These are phyloP conservation scores for Citrullus colocynthis DNA, from an alignment of 306 rosid genomes.

Conservation along the genomic window DNA sequence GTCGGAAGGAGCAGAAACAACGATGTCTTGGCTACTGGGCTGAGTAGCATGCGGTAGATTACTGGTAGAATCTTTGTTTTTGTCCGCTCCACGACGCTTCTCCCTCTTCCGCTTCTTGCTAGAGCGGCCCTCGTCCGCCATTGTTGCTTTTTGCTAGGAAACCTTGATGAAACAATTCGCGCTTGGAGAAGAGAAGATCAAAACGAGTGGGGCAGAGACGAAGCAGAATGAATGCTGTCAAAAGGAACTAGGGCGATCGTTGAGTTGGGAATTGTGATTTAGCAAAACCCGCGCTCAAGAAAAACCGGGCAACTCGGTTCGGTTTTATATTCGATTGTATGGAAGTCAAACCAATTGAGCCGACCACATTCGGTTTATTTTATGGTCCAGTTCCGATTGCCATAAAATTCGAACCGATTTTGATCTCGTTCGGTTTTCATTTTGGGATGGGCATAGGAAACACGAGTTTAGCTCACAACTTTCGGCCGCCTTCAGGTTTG, in stretches of 20 bases:
- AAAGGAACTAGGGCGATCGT: not conserved
- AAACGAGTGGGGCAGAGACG: not conserved
- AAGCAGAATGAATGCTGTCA: not conserved
- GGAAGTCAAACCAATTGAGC: not conserved
- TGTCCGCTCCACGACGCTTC: slow-evolving; percentile 7
- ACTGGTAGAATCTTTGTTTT: not conserved
- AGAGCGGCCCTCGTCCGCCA: slow-evolving; percentile 18
- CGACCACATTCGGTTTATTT: not conserved
- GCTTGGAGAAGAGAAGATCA: not conserved
- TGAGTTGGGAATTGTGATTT: not conserved
- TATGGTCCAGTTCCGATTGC: not conserved
- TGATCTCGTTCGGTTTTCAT: not conserved
- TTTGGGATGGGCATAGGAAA: too few species aligned
- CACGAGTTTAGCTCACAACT: too few species aligned
- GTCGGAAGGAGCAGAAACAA: slow-evolving; percentile 13
- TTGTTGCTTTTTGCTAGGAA: slow-evolving; percentile 5
- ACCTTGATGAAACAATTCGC: not conserved
- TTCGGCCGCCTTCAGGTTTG: too few species aligned
- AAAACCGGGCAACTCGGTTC: not conserved
- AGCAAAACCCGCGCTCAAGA: not conserved
- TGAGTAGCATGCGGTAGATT: not conserved
- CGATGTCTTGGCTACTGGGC: not conserved
- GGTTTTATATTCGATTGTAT: not conserved
- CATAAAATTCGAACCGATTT: not conserved
- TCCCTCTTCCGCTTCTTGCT: slow-evolving; percentile 44